Evolutionary conservation across 352 stramenopile genomes (phyloP).

Genomic region (Pythium oligandrum): DNA sequence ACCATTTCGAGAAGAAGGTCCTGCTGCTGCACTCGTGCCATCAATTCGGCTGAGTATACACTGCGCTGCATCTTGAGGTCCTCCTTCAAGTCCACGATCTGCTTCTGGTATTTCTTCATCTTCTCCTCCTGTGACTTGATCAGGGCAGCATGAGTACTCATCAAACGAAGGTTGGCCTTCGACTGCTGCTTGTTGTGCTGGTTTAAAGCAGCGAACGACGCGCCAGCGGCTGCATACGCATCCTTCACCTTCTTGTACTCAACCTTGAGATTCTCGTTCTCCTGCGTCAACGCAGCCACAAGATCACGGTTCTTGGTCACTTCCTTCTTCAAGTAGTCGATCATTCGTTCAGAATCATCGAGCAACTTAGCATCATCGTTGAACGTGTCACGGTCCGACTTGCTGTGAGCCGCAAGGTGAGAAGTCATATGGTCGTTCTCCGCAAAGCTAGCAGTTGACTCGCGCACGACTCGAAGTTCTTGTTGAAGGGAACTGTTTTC

Average conservation of each 20-base stretch:
- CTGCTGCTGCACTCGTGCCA: conserved; percentile 72
- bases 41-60: conserved; percentile 65
- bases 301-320: conserved; percentile 72
- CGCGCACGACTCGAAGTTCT: conserved; percentile 54
- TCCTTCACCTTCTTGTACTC: conserved; percentile 83
- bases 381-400: conserved; percentile 19
- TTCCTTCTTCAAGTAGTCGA: conserved; percentile 77
- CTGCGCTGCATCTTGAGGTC: conserved; percentile 74
- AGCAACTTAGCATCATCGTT: conserved; percentile 53
- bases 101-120: conserved; percentile 88
- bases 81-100: conserved; percentile 61
- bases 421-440: conserved; percentile 33
- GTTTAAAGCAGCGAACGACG: conserved; percentile 89
- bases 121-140: conserved; percentile 69
- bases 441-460: conserved; percentile 37
- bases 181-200: conserved; percentile 93
- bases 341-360: conserved; percentile 82
- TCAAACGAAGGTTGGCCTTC: conserved; percentile 88
- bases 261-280: conserved; percentile 84
- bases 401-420: conserved; percentile 26
- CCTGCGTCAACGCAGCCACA: conserved; percentile 52
- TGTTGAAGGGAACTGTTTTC: conserved; percentile 73
- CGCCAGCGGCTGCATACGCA: conserved; percentile 77
- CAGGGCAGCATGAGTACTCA: conserved; percentile 81
- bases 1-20: conserved; percentile 62